Evolutionary conservation across 495 filamentous ascomycete species (phyloP), one percentile per base, ranked within the genome.

Genomic region (Xylaria palmicola): DNA sequence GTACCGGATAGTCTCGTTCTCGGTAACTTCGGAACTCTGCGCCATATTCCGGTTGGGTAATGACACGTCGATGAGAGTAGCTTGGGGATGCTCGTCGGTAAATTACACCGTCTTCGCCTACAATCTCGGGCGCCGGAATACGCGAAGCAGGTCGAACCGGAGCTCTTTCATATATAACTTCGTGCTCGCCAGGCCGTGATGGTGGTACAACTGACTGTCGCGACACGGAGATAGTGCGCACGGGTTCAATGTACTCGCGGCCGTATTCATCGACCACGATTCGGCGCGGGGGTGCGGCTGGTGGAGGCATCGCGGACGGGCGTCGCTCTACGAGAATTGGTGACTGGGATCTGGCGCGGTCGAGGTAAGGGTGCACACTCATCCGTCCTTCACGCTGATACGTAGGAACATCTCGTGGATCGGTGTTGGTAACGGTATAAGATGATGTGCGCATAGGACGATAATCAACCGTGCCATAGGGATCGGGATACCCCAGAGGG

Each of bases 211-310:
- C 65, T 4, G 80, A 81, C 27, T 80, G 74, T 32, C 80, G 71
- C 30, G 77, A 57, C 15, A 75, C 65, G 10, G 75, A 60, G 36
- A 75, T 71, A 20, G 82, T 73, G 19, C 82, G 68, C 6, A 85
- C 72, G 32, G 81, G 79, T 68, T 89, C 88, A 48, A 88, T 74
- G 65, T 87, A 93, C 66, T 89, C 81, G 58, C 85, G 85, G 22
- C 89, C 89, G 72, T 83, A 85, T 55, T 87, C 82, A 69, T 91
- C 89, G 47, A 92, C 74, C 44, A 91, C 74, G 58, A 90, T 84
- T 49, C 88, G 83, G 34, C 75, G 62, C n/a, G 74, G 61, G 1
- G 83, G 81, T 24, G 79, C 79, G 26, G 83, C 79, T 27, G 88
- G 84, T 30, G 83, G 81, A 68, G 86, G 81, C 61, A 86, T 78